Conservation (phyloP, 2,329 filamentous ascomycete genomes). For the Xylariomycetidae sp. region DNA sequence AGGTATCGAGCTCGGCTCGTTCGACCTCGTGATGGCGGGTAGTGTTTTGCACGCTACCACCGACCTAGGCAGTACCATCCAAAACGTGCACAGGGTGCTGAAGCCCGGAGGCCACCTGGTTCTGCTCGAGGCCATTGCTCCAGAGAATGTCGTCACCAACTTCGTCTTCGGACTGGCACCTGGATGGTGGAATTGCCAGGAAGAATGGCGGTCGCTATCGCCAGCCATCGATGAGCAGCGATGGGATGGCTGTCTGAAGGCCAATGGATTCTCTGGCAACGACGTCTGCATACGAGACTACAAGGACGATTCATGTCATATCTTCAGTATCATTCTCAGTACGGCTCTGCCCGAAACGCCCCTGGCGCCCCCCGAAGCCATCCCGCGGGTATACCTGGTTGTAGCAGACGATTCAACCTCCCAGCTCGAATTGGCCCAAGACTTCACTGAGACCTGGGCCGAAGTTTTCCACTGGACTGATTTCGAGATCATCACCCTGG, state of each 20-base stretch:
- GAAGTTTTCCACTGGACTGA: background rate
- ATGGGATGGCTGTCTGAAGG: slow-evolving; percentile 13
- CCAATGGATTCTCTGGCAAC: slow-evolving; percentile 18
- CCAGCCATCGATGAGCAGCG: slow-evolving; percentile 9
- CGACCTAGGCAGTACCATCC: slow-evolving; percentile 9
- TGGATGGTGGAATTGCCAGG: slow-evolving; percentile 15
- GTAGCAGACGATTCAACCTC: slow-evolving; percentile 10
- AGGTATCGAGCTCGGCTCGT: slow-evolving; percentile 8
- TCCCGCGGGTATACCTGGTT: slow-evolving; percentile 11
- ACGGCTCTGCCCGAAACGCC: slow-evolving; percentile 10
- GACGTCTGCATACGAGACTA: slow-evolving; percentile 18
- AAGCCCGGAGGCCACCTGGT: slow-evolving; percentile 12
- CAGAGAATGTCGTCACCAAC: slow-evolving; percentile 16
- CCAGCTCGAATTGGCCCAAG: slow-evolving; percentile 7
- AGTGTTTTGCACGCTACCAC: slow-evolving; percentile 14
- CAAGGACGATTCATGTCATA: slow-evolving; percentile 11
- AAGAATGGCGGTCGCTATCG: slow-evolving; percentile 6
- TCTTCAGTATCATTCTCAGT: slow-evolving; percentile 19
- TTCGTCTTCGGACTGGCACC: slow-evolving; percentile 16
- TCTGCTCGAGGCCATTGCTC: slow-evolving; percentile 8
- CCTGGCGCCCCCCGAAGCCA: background rate
- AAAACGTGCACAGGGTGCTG: slow-evolving; percentile 9
- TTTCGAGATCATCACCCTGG: background rate
- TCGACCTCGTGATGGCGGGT: slow-evolving; percentile 14
- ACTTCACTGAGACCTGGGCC: background rate